Conservation (phyloP, 1,284 basidiomycete genomes). For the Dichomitus squalens region DNA sequence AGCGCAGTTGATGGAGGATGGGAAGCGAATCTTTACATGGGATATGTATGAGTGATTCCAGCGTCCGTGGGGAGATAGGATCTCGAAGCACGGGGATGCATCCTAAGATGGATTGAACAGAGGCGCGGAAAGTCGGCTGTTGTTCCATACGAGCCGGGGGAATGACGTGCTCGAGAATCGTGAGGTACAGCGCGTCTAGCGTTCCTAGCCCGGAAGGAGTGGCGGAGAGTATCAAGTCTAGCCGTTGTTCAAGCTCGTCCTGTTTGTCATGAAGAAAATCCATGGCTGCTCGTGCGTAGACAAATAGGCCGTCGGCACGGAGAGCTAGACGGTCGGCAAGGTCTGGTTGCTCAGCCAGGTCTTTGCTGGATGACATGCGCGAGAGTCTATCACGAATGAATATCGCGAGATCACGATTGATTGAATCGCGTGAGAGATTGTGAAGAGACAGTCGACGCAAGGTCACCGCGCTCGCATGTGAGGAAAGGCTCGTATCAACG, state of each 20-base stretch:
- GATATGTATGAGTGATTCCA: constrained; percentile 2
- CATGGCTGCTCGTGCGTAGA: constrained; percentile 10
- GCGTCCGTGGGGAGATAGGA: constrained; percentile 3
- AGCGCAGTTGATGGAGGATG: constrained; percentile 11
- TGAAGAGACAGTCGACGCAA: constrained; percentile 11
- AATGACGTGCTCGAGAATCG: constrained; percentile 11
- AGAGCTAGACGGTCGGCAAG: constrained; percentile 4
- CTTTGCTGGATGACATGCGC: neutral
- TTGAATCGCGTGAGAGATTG: constrained; percentile 2
- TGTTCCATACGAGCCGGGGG: neutral
- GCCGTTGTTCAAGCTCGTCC: constrained; percentile 3
- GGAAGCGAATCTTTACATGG: neutral
- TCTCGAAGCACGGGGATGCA: constrained; percentile 12
- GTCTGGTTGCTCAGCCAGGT: neutral
- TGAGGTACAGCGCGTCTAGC: constrained; percentile 15
- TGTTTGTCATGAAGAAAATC: constrained; percentile 7
- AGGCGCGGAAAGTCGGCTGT: neutral
- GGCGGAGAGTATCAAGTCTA: constrained; percentile 8
- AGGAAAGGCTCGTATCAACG: constrained; percentile 5
- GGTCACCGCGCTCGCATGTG: neutral
- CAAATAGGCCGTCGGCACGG: constrained; percentile 14
- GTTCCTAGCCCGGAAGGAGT: neutral
- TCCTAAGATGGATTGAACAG: constrained; percentile 6
- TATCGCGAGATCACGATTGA: constrained; percentile 13
- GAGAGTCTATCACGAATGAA: constrained; percentile 4